Conservation (phyloP, 306 rosid species). For the Alnus rubra region DNA sequence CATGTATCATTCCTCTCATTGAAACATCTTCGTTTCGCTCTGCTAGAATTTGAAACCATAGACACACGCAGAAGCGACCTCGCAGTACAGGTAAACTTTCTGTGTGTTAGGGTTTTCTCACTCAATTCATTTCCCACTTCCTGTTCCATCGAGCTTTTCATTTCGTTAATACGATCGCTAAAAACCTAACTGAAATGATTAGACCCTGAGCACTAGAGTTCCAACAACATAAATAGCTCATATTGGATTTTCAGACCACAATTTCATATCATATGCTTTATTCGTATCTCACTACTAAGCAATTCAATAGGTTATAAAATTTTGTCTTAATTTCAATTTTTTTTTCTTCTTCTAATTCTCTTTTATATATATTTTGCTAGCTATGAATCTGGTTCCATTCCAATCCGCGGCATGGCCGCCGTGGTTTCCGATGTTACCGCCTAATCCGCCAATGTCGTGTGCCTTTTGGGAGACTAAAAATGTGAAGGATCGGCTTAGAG, state of each 20-base stretch:
- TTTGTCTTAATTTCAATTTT: background rate
- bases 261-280: background rate
- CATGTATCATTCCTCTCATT: no score
- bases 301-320: background rate
- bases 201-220: background rate
- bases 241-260: background rate
- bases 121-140: no score
- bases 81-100: no score
- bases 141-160: no score
- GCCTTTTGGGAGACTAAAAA: conserved; percentile 69
- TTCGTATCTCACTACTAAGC: background rate
- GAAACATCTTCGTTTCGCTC: no score
- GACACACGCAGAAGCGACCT: no score
- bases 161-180: no score
- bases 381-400: conserved; percentile 53
- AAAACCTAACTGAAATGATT: no score
- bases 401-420: conserved; percentile 38
- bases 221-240: background rate
- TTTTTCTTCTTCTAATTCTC: background rate
- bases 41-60: no score
- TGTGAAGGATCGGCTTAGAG: conserved; percentile 46
- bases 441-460: conserved; percentile 50
- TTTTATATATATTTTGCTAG: background rate
- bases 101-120: no score
- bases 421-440: conserved; percentile 50